Percentiles rank a stretch among this genome's conserved stretches.
phyloP scores from a whole-genome alignment of 2,329 filamentous ascomycete species.

The Camillea tinctor region DNA sequence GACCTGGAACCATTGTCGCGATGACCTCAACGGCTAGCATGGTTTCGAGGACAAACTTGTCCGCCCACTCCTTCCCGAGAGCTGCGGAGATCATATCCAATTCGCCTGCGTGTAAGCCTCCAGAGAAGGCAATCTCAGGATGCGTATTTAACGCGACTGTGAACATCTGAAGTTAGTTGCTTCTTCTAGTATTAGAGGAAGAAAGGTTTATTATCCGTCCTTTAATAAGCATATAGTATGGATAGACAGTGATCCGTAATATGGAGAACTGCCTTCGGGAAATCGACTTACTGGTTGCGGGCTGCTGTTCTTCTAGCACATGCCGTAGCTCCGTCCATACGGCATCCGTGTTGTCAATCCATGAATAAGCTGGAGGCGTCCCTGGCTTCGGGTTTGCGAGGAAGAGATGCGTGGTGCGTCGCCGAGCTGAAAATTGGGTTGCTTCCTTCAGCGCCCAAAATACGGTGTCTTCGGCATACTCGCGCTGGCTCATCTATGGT shows the following conservation, averaged over 20 bases:
- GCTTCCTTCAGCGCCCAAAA: constrained; percentile 50
- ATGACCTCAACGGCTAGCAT: constrained; percentile 47
- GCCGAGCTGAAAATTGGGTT: constrained; percentile 46
- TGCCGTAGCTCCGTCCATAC: constrained; percentile 41
- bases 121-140: constrained; percentile 44
- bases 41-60: constrained; percentile 40
- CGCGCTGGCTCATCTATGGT: constrained; percentile 47
- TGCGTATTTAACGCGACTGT: constrained; percentile 45
- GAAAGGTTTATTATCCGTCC: too few species aligned
- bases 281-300: constrained; percentile 15
- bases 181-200: too few species aligned
- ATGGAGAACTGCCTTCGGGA: too few species aligned
- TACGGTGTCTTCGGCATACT: constrained; percentile 51
- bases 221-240: too few species aligned
- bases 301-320: constrained; percentile 38
- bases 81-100: constrained; percentile 33
- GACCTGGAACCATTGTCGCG: constrained; percentile 41
- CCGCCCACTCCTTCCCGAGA: constrained; percentile 39
- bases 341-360: constrained; percentile 47
- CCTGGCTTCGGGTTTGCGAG: constrained; percentile 37
- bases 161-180: too few species aligned
- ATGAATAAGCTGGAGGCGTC: constrained; percentile 34
- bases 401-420: constrained; percentile 51
- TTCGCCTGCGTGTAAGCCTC: constrained; percentile 50
- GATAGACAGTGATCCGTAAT: too few species aligned